Evolutionary conservation across 805 yeast species (phyloP), one percentile per base, ranked within the genome.

Genomic region (Teunomyces pallodes): DNA sequence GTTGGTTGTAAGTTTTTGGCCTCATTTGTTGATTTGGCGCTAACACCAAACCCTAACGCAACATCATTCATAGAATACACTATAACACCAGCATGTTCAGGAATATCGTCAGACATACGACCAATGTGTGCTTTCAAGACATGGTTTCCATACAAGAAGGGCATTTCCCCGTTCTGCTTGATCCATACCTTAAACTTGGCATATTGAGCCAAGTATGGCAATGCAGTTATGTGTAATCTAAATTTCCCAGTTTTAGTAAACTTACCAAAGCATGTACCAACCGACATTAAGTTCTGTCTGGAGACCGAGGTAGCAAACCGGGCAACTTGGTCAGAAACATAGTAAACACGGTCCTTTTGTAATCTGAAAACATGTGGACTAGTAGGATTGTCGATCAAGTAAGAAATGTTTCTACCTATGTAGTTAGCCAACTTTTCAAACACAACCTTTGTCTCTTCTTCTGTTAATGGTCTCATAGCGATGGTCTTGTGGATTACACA

Each of bases 151-250:
- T 94, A 94, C 55, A 94, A 72, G 65, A 86, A 94, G 10, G 99
- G 98, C 99, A 94, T 94, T 70, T 94, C 99, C 59, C 99, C 99
- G 64, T 94, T 94, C 45, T 83, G 84, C 68, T 94, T 94, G 69
- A 94, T 89, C 99, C 99, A 94, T 36, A 94, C 76, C 71, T 92
- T 94, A 73, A 85, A 90, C 66, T 87, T 88, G 43, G 99, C 97
- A 64, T 86, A 84, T 58, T 88, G 86, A 2, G 96, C 86, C 48
- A 94, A 72, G 52, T 88, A 80, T 42, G 87, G 84, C 54, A 94
- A 77, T 3, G 97, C 79, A n/a, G 99, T 94, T 53, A 94, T 85
- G 66, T 94, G 99, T 56, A 94, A 75, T 70, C 96, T 82, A 75
- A 94, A 94, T 70, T 94, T 94, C 28, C 97, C 97, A 2, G 97